Base-by-base conservation (phyloP, 441 rosid species). In the Francoa sonchifolia region DNA sequence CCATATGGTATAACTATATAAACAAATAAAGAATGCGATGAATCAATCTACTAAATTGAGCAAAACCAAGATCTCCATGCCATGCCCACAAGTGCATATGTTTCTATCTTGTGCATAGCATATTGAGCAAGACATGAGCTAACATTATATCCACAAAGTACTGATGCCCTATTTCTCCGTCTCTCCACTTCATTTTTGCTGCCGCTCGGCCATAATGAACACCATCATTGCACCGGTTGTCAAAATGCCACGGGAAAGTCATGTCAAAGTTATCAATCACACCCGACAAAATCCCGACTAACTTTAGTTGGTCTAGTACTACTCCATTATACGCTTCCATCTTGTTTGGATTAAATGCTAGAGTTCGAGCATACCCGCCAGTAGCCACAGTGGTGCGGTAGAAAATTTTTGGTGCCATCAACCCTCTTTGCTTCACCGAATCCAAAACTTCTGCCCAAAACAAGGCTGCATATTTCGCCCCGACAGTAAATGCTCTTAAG, bases 121-220 rank as follows among this genome's bases (percentile, higher is more conserved):
- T 82, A 40, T 86, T 86, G 35, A 90, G 75, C 61, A 85, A 60
- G 10, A 90, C 82, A 46, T 90, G 95, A 42, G 65, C 76, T 38
- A 90, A 65, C 99, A 90, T 82, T 40, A 90, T 63, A 62, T 90
- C 99, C 6, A 86, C 99, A 30, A 86, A 90, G 50, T 90, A 90
- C 59, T 90, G 95, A 67, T 90, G 99, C 30, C 99, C 99, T 0
- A 86, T 80, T 61, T 71, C 71, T 15, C 99, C 99, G 19, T 90
- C 99, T 51, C 75, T 78, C 96, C 96, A 90, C 55, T 50, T 59
- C 87, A 71, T 71, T 71, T 82, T 79, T 2, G 58, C 63, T 0
- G 96, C 95, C 42, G 82, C 75, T 50, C 95, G 73, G 11, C 99
- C 99, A 14, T 90, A 90, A 51, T 86, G 96, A 8, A 90, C 99